phyloP scores from a whole-genome alignment of 2,329 filamentous ascomycete genomes.

The Stemphylium beticola region DNA sequence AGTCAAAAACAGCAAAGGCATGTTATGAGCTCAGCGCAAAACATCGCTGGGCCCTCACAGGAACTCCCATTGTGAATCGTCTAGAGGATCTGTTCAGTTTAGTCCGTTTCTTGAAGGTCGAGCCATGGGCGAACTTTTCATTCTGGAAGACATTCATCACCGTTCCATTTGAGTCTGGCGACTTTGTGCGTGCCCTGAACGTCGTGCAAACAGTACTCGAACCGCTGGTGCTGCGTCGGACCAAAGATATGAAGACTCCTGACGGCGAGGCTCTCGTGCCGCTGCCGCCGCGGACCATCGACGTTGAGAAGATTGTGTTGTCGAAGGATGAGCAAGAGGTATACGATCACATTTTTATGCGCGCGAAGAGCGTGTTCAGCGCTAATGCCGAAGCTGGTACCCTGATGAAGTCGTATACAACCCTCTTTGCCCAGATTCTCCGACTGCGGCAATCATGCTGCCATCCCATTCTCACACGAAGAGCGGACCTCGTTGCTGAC shows the following conservation, averaged over 20 bases:
- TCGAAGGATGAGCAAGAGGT: slow-evolving; percentile 85
- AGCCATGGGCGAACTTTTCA: slow-evolving; percentile 98
- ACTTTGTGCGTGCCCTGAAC: slow-evolving; percentile 90
- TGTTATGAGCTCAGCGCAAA: slow-evolving; percentile 87
- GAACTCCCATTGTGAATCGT: slow-evolving; percentile 95
- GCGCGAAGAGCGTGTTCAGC: slow-evolving; percentile 82
- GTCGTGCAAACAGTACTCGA: slow-evolving; percentile 97
- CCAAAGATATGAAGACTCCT: slow-evolving; percentile 98
- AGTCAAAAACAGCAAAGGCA: slow-evolving; percentile 91
- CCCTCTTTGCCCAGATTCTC: slow-evolving; percentile 95
- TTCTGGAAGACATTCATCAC: slow-evolving; percentile 99
- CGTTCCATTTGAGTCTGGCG: slow-evolving; percentile 92
- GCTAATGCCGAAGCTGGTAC: slow-evolving; percentile 90
- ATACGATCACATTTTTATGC: slow-evolving; percentile 86
- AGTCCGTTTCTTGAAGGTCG: slow-evolving; percentile 88
- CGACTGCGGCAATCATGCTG: slow-evolving; percentile 93
- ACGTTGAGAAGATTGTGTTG: slow-evolving; percentile 87
- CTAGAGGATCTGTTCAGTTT: slow-evolving; percentile 94
- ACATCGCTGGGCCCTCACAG: slow-evolving; percentile 92
- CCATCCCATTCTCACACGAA: slow-evolving; percentile 87
- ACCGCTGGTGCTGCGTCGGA: slow-evolving; percentile 90
- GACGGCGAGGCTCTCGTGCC: slow-evolving; percentile 81
- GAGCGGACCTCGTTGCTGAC: slow-evolving; percentile 82
- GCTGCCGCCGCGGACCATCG: slow-evolving; percentile 78
- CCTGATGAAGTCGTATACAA: slow-evolving; percentile 92